phyloP scores from a whole-genome alignment of 1,284 basidiomycete genomes.

The Puccinia triticina region DNA sequence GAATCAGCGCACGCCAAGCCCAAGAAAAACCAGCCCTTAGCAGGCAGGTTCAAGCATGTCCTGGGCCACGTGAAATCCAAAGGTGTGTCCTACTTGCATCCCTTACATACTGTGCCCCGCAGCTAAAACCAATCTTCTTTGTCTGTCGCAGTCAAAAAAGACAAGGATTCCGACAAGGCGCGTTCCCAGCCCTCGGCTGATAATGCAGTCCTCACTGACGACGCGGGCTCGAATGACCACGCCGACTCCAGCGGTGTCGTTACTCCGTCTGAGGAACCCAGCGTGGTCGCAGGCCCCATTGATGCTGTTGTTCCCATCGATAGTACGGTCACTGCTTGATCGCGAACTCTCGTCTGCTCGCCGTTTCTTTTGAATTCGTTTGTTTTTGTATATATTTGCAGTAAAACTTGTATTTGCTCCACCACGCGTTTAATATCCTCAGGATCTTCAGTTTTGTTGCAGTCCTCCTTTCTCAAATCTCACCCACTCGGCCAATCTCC shows the following conservation, averaged over 20 bases:
- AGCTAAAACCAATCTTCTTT: background rate
- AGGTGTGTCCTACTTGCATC: background rate
- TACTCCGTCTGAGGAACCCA: background rate
- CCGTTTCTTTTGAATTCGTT: background rate
- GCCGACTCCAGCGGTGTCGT: background rate
- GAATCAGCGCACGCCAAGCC: background rate
- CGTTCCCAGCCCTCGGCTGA: background rate
- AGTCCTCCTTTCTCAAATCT: background rate
- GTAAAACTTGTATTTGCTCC: background rate
- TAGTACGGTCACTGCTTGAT: background rate
- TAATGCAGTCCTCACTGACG: too few relatives aligned
- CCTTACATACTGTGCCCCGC: background rate
- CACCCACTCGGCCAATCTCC: background rate
- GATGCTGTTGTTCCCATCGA: background rate
- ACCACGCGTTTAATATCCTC: background rate
- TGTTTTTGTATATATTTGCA: background rate
- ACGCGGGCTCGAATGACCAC: background rate
- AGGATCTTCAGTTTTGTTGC: background rate
- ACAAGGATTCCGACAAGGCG: slow-evolving; percentile 6
- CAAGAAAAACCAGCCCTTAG: slow-evolving; percentile 14
- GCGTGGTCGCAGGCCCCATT: background rate
- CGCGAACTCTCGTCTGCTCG: background rate
- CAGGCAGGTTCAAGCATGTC: background rate
- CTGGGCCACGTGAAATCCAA: background rate
- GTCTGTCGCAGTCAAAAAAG: slow-evolving; percentile 32